Percentiles rank a stretch among this genome's conserved stretches.
Conservation (phyloP, 768 basidiomycete species). For the Suillus sp. region DNA sequence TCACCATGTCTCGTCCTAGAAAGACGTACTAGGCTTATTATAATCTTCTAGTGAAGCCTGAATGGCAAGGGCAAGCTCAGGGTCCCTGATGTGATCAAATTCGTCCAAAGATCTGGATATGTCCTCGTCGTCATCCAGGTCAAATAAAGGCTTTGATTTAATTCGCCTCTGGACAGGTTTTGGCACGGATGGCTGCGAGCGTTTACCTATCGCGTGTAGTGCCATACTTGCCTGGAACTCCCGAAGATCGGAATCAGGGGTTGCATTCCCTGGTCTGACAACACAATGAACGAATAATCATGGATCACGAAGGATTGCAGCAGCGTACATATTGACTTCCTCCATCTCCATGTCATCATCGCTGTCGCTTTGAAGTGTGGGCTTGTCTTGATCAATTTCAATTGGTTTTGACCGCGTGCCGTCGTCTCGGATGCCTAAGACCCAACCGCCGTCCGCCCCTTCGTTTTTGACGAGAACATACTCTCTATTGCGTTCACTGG, state of each 20-base stretch:
- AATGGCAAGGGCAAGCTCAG: conserved; percentile 59
- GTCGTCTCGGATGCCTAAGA: conserved; percentile 86
- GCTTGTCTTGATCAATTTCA: conserved; percentile 70
- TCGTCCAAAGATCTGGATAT: conserved; percentile 23
- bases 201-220: conserved; percentile 55
- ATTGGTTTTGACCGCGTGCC: conserved; percentile 88
- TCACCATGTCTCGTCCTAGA: too few relatives aligned
- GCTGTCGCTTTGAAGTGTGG: conserved; percentile 38
- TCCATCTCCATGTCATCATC: conserved; percentile 75
- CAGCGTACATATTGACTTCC: conserved; percentile 68
- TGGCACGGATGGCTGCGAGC: conserved; percentile 38
- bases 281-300: conserved; percentile 18
- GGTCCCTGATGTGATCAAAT: conserved; percentile 51
- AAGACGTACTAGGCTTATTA: neutral
- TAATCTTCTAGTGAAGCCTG: conserved; percentile 56
- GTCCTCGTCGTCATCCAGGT: conserved; percentile 50
- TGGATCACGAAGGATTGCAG: conserved; percentile 1
- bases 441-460: conserved; percentile 88
- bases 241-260: conserved; percentile 62
- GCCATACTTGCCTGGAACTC: conserved; percentile 64
- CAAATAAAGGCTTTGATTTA: conserved; percentile 52
- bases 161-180: conserved; percentile 39
- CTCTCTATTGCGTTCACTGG: conserved; percentile 91
- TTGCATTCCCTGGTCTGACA: conserved; percentile 33
- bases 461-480: conserved; percentile 96